phyloP scores from a whole-genome alignment of 106 monocot genomes.

The Platanthera zijinensis region DNA sequence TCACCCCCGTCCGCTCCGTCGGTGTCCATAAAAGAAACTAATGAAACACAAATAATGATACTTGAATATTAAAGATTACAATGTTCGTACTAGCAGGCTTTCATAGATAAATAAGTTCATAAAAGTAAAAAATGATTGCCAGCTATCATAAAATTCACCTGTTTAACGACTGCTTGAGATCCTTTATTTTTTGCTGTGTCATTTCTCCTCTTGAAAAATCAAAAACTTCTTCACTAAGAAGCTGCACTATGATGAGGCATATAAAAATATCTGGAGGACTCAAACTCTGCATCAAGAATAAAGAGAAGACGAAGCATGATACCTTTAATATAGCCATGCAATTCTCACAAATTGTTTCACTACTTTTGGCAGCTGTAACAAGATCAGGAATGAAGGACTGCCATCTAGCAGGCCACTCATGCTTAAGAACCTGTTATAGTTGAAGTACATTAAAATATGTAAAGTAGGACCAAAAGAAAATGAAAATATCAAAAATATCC shows the following conservation, averaged over 20 bases:
- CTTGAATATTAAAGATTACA: neutral
- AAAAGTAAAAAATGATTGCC: neutral
- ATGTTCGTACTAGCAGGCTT: neutral
- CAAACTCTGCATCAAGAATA: neutral
- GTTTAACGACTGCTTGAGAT: constrained; percentile 87
- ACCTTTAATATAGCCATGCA: constrained; percentile 99
- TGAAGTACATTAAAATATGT: neutral
- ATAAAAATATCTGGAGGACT: neutral
- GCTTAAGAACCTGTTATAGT: constrained; percentile 72
- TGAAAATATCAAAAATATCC: neutral
- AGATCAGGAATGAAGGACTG: constrained; percentile 91
- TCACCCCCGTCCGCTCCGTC: too few species aligned
- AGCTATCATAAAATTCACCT: constrained; percentile 33
- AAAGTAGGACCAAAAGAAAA: neutral
- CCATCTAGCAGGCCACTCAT: constrained; percentile 99
- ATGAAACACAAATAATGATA: neutral
- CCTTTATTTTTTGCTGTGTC: constrained; percentile 97
- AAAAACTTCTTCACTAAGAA: constrained; percentile 99
- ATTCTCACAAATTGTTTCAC: constrained; percentile 97
- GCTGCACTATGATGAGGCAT: constrained; percentile 34
- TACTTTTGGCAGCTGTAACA: constrained; percentile 89
- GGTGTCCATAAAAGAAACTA: neutral
- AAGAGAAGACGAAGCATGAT: neutral
- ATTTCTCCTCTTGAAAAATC: constrained; percentile 99
- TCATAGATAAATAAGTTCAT: neutral